A percentile compares a stretch with the other conserved stretches of the same genome.
These are phyloP conservation scores for Pichia thaimueangensis DNA, from an alignment of 805 yeast species.

Conservation along the genomic window DNA sequence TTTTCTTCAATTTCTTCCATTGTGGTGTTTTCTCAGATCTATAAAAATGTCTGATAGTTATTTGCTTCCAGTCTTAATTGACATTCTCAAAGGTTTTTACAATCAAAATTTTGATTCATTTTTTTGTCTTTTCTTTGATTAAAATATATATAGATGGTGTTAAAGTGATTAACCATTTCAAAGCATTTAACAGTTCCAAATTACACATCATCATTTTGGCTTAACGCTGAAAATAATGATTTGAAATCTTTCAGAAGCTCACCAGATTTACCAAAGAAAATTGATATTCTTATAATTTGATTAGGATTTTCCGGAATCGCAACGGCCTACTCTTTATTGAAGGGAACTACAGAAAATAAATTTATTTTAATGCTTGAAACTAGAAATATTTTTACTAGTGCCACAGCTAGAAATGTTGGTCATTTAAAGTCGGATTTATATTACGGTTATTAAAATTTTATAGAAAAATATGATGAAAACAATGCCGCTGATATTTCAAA, in stretches of 20 bases:
- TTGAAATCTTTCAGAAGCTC: conserved; percentile 18
- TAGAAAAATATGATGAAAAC: conserved; percentile 20
- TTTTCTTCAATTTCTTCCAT: too few species aligned
- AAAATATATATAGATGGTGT: too few species aligned
- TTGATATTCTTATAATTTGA: conserved; percentile 38
- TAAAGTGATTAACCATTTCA: not conserved
- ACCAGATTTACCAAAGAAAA: conserved; percentile 29
- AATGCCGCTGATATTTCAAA: conserved; percentile 33
- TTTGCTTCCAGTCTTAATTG: too few species aligned
- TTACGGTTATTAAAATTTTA: conserved; percentile 14
- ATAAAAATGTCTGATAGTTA: too few species aligned
- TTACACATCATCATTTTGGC: conserved; percentile 20
- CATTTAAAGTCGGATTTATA: conserved; percentile 36
- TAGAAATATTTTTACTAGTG: conserved; percentile 34
- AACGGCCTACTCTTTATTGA: conserved; percentile 26
- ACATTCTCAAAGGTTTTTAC: too few species aligned
- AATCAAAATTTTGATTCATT: too few species aligned
- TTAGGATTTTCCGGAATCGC: conserved; percentile 42
- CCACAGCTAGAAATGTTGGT: conserved; percentile 46
- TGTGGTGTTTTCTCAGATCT: too few species aligned
- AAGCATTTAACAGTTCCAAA: conserved; percentile 16
- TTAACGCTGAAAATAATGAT: conserved; percentile 15
- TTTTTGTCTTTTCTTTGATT: too few species aligned
- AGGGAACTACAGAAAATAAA: conserved; percentile 4
- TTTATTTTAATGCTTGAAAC: conserved; percentile 34